Conservation (phyloP, 257 asterid genomes). For the Verbascum thapsus region DNA sequence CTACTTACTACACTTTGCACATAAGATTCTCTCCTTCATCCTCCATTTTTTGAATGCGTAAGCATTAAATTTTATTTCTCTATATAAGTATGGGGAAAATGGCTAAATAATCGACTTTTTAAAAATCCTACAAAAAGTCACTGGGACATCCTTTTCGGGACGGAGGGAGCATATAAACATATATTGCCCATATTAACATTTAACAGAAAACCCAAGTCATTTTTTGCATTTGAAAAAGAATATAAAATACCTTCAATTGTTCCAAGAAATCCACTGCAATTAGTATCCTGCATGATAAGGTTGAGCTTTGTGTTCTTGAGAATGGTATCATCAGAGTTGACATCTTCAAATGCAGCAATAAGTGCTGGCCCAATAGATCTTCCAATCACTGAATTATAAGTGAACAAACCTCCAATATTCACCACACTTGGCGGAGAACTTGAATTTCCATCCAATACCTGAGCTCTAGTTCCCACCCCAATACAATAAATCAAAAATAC, state of each 20-base stretch:
- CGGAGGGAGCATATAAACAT: too few species aligned
- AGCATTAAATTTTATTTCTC: too few species aligned
- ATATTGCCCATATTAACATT: neutral
- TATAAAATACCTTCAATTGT: slow-evolving; percentile 59
- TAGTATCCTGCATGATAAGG: slow-evolving; percentile 75
- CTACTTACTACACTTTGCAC: too few species aligned
- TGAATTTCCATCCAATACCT: slow-evolving; percentile 34
- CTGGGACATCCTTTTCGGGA: too few species aligned
- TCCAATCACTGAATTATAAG: slow-evolving; percentile 74
- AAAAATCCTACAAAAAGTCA: too few species aligned
- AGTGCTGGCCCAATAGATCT: slow-evolving; percentile 75
- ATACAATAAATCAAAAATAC: slow-evolving; percentile 28
- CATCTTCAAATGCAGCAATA: slow-evolving; percentile 71
- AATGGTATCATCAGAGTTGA: slow-evolving; percentile 60
- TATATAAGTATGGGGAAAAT: too few species aligned
- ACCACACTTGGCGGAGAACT: slow-evolving; percentile 43
- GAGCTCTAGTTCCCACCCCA: slow-evolving; percentile 29
- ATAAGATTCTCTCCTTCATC: too few species aligned
- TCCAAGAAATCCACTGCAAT: slow-evolving; percentile 89
- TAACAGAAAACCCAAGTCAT: neutral
- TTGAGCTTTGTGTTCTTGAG: slow-evolving; percentile 58
- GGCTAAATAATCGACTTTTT: too few species aligned
- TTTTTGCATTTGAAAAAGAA: neutral
- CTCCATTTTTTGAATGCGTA: too few species aligned
- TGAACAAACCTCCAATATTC: slow-evolving; percentile 78